Base-by-base conservation (phyloP, 257 asterid genomes). In the Lantana camara region DNA sequence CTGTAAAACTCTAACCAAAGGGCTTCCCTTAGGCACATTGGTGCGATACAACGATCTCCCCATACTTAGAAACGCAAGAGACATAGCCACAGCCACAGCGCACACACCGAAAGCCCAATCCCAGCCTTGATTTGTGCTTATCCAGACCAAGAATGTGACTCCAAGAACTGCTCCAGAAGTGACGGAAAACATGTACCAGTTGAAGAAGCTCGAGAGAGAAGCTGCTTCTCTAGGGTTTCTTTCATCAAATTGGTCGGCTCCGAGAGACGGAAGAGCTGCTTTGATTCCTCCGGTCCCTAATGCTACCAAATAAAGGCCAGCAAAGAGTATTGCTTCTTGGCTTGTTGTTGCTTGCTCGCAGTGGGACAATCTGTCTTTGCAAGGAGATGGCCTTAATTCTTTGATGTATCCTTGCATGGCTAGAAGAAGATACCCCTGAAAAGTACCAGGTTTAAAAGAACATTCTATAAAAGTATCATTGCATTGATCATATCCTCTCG, bases 191-290 rank as follows among this genome's bases (percentile, higher is more conserved):
- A 81, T 37, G 60, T 68, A 64, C 90, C 85, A 83, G 63, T 83
- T 86, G 73, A 86, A 83, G 77, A 60, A 86, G 73, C 88, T 86
- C 11, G 95, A 78, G 7, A 81, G 73, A 16, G 81, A 68, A 63
- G 77, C 58, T 15, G 87, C 82, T 51, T 81, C 82, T 52, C 45
- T 68, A 2, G 88, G 80, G 70, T 83, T 81, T 14, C 55, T 77
- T 63, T 81, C 91, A 24, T 86, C 89, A 15, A 75, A 86, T 42
- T 83, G 91, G 63, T 81, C 95, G 7, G 95, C 91, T 20, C 95
- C 95, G 3, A 83, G 70, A 4, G 88, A 60, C 7, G 95, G 89
- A 23, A 80, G 53, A 5, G 83, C 84, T 13, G 91, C 95, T 75
- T 86, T 83, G 3, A 81, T 54, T 4, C 86, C 91, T 15, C 86